Evolutionary conservation across 169 alveolate species (phyloP).

Genomic region (Cryptosporidium tyzzeri): DNA sequence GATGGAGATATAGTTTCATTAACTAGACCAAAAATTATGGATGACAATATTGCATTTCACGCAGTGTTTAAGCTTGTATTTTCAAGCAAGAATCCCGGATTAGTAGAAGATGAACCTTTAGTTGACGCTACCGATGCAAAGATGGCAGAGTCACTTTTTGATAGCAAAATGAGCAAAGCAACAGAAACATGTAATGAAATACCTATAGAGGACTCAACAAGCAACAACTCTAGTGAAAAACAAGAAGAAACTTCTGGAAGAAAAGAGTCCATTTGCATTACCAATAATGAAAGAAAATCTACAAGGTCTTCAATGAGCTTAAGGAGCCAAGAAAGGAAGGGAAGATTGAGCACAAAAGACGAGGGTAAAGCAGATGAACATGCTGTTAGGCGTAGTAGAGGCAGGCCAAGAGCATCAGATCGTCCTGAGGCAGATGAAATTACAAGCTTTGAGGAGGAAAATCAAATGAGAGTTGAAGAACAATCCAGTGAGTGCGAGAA

Average conservation of each 20-base stretch:
- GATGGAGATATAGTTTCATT: constrained; percentile 62
- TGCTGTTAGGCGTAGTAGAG: constrained; percentile 9
- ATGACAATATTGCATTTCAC: constrained; percentile 61
- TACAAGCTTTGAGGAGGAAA: constrained; percentile 21
- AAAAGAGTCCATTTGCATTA: not conserved
- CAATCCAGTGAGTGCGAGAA: not conserved
- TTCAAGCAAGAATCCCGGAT: constrained; percentile 42
- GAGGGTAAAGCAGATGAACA: not conserved
- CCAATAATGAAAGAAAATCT: constrained; percentile 41
- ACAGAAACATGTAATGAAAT: not conserved
- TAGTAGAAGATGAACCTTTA: constrained; percentile 19
- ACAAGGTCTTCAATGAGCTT: constrained; percentile 54
- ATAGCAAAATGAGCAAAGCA: not conserved
- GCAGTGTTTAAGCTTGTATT: constrained; percentile 60
- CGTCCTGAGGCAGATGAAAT: not conserved
- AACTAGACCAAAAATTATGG: constrained; percentile 69
- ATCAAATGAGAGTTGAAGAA: not conserved
- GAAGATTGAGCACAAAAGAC: constrained; percentile 33
- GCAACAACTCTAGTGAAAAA: not conserved
- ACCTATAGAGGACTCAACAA: not conserved
- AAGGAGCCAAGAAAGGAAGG: constrained; percentile 64
- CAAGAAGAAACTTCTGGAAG: constrained; percentile 22
- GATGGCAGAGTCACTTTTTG: constrained; percentile 4
- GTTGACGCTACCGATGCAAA: not conserved
- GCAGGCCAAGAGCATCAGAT: constrained; percentile 12